Evolutionary conservation across 2,329 filamentous ascomycete species (phyloP).

Genomic region (Bipolaris bicolor): DNA sequence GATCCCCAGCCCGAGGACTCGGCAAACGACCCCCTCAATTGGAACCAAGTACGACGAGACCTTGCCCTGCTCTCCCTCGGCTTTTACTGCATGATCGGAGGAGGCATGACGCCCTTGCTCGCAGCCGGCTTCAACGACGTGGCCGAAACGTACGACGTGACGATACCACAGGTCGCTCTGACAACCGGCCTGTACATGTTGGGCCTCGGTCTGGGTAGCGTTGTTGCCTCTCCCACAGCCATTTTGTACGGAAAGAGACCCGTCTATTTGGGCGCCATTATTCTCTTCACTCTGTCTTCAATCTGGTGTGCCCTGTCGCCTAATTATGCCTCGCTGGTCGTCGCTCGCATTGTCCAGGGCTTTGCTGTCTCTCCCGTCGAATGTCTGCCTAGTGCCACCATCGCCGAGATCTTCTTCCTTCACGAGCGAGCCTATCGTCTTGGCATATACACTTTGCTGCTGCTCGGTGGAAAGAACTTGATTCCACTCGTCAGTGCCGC

Average conservation of each 20-base stretch:
- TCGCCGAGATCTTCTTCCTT: slow-evolving; percentile 95
- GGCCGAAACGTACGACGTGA: slow-evolving; percentile 68
- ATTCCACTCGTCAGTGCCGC: slow-evolving; percentile 85
- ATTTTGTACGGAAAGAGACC: slow-evolving; percentile 91
- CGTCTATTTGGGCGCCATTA: slow-evolving; percentile 78
- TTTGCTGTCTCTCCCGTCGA: slow-evolving; percentile 89
- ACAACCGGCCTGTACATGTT: slow-evolving; percentile 95
- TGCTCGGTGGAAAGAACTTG: slow-evolving; percentile 90
- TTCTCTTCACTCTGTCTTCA: slow-evolving; percentile 77
- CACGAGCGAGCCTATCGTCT: slow-evolving; percentile 93
- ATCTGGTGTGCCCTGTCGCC: slow-evolving; percentile 89
- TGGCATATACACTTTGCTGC: slow-evolving; percentile 87
- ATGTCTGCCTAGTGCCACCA: slow-evolving; percentile 89
- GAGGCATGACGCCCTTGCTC: slow-evolving; percentile 88
- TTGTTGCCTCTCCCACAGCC: slow-evolving; percentile 86
- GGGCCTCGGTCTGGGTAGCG: slow-evolving; percentile 83
- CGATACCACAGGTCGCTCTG: slow-evolving; percentile 75
- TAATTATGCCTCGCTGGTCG: slow-evolving; percentile 76
- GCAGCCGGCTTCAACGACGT: slow-evolving; percentile 90
- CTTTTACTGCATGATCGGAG: slow-evolving; percentile 91
- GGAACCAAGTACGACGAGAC: slow-evolving; percentile 83
- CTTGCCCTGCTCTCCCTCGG: slow-evolving; percentile 79
- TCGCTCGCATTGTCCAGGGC: slow-evolving; percentile 86
- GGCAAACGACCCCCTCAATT: slow-evolving; percentile 89
- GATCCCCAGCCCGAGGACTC: slow-evolving; percentile 93